Evolutionary conservation across 495 filamentous ascomycete species (phyloP).

Genomic region (Aspergillus steynii): DNA sequence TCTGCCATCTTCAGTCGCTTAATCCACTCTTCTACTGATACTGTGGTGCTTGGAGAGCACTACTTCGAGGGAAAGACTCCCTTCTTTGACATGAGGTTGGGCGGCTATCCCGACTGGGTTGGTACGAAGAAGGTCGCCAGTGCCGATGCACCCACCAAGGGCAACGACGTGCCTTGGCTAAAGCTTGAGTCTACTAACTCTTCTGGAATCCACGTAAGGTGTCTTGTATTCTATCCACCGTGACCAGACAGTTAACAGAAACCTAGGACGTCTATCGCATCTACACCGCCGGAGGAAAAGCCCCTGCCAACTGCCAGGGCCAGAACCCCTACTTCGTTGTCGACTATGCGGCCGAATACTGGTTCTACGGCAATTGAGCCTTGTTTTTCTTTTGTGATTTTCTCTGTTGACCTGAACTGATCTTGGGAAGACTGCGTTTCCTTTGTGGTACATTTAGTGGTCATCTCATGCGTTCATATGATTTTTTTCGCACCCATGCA

Average conservation of each 20-base stretch:
- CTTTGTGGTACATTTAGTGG: no score
- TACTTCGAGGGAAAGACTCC: conserved; percentile 60
- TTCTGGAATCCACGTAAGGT: conserved; percentile 42
- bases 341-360: conserved; percentile 70
- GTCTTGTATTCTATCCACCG: not conserved
- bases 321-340: conserved; percentile 45
- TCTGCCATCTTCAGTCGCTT: conserved; percentile 24
- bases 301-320: conserved; percentile 48
- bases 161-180: conserved; percentile 66
- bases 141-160: conserved; percentile 49
- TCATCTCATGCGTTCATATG: no score
- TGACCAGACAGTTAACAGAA: not conserved
- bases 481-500: no score
- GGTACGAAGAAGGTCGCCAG: conserved; percentile 44
- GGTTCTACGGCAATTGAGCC: conserved; percentile 54
- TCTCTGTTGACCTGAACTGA: not conserved
- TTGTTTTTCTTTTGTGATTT: not conserved
- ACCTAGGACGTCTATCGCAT: conserved; percentile 64
- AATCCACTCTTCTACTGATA: conserved; percentile 27
- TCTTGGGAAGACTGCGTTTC: no score
- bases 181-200: conserved; percentile 48
- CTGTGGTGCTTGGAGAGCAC: conserved; percentile 59
- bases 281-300: conserved; percentile 61
- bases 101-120: conserved; percentile 36
- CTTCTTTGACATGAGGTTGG: conserved; percentile 57